Base-by-base conservation (phyloP, 345 rosid genomes). In the Viola odorata region DNA sequence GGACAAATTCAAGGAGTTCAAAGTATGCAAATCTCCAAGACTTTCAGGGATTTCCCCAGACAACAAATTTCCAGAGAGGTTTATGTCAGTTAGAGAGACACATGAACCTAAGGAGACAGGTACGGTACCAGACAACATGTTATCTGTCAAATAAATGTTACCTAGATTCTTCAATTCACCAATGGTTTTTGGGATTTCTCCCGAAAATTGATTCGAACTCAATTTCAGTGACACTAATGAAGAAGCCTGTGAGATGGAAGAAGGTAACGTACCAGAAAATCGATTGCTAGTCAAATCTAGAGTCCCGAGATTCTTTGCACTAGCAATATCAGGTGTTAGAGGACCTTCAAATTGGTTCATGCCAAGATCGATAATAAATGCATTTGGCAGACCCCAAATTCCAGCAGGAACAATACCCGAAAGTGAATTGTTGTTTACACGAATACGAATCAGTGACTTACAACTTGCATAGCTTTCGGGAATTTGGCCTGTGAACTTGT, bases 331-430 rank as follows among this genome's bases (percentile, higher is more conserved):
- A 44, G 40, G 68, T 17, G 83, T 65, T 14, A 91, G 50, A 7
- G 65, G 68, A 53, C 96, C 91, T 75, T 81, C 84, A 55, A 89
- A 78, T 47, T 58, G 80, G 73, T 91, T 91, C 62, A 56, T 75
- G 7, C 72, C 69, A 7, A 91, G 76, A 74, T 89, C 98, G 61
- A 89, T 65, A 4, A 91, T 41, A 41, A 45, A 58, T 10, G 85
- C 76, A 62, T 75, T 82, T 40, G 91, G 91, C 79, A 91, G 77
- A 48, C 91, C 75, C 96, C 96, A 91, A 12, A 91, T 76, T 38
- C 87, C 83, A 32, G 76, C 68, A 53, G 92, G 91, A 57, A 91
- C 53, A 12, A 57, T 23, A 37, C 91, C 88, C 0, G 89, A 81
- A 36, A 91, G 82, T 17, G 75, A 82, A 71, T 91, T 91, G 57